Percentiles rank a stretch among this genome's conserved stretches.
Conservation (phyloP, 106 monocot species). For the Dendrobium nobile region DNA sequence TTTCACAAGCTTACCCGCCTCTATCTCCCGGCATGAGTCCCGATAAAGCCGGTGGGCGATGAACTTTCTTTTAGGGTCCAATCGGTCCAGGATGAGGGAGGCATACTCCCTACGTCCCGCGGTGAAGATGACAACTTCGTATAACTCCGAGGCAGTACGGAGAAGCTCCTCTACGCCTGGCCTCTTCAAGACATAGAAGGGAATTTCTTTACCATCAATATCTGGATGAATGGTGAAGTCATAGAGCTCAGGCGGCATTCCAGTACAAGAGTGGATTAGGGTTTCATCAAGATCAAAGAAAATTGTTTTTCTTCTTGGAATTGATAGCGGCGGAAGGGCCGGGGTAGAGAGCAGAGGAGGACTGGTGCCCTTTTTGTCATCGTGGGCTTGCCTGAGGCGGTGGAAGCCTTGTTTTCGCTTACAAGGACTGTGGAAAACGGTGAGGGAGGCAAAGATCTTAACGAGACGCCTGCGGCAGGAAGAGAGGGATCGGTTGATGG, state of each 20-base stretch:
- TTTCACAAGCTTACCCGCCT: conserved; percentile 62
- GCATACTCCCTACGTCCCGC: conserved; percentile 84
- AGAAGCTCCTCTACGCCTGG: conserved; percentile 73
- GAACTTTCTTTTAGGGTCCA: conserved; percentile 46
- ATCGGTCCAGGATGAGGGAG: conserved; percentile 67
- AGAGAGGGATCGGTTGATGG: conserved; percentile 60
- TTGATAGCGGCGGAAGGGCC: conserved; percentile 14
- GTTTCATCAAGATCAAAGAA: conserved; percentile 96
- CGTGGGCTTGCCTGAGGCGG: conserved; percentile 27
- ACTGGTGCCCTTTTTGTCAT: neutral
- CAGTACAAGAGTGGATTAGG: conserved; percentile 59
- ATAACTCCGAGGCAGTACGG: conserved; percentile 24
- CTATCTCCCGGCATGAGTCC: conserved; percentile 60
- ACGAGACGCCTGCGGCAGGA: conserved; percentile 64
- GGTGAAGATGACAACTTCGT: conserved; percentile 83
- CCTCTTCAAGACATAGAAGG: conserved; percentile 77
- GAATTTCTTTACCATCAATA: conserved; percentile 47
- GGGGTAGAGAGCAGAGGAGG: neutral
- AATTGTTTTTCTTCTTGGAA: conserved; percentile 38
- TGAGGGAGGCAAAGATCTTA: conserved; percentile 43
- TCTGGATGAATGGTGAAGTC: conserved; percentile 69
- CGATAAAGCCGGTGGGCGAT: conserved; percentile 76
- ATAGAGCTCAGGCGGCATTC: conserved; percentile 36
- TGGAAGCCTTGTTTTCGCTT: conserved; percentile 35
- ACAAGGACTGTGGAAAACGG: conserved; percentile 20